These are phyloP conservation scores for Puccinia novopanici DNA, from an alignment of 1,284 basidiomycete species.

Conservation along the genomic window DNA sequence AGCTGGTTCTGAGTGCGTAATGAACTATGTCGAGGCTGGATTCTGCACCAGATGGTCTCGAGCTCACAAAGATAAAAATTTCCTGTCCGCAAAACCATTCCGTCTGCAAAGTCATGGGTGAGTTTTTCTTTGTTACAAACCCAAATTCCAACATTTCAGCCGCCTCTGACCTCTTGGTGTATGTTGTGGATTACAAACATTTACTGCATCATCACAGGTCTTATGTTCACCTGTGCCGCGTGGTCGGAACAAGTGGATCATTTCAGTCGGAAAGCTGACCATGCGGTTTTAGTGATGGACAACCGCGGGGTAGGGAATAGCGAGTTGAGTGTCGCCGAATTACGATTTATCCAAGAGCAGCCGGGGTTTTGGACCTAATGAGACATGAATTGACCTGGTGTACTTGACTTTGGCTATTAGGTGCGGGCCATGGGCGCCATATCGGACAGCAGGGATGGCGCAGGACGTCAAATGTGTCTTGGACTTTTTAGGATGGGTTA, in stretches of 20 bases:
- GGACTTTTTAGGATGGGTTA: constrained; percentile 73
- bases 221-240: constrained; percentile 18
- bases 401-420: constrained; percentile 52
- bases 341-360: neutral
- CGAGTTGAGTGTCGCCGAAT: constrained; percentile 62
- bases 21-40: constrained; percentile 51
- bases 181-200: neutral
- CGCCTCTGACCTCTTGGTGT: neutral
- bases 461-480: constrained; percentile 71
- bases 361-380: neutral
- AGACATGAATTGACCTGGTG: neutral
- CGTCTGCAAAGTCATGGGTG: constrained; percentile 31
- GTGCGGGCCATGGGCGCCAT: constrained; percentile 41
- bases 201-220: constrained; percentile 39
- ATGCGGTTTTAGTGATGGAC: constrained; percentile 76
- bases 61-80: neutral
- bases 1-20: constrained; percentile 58
- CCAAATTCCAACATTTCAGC: neutral
- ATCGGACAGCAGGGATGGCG: constrained; percentile 75
- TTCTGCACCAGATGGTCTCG: neutral
- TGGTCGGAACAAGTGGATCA: constrained; percentile 58
- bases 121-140: neutral
- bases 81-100: neutral
- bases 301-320: constrained; percentile 83
- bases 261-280: constrained; percentile 56